Base-by-base conservation (phyloP, 2,329 filamentous ascomycete species). In the Xylariaceae sp. region DNA sequence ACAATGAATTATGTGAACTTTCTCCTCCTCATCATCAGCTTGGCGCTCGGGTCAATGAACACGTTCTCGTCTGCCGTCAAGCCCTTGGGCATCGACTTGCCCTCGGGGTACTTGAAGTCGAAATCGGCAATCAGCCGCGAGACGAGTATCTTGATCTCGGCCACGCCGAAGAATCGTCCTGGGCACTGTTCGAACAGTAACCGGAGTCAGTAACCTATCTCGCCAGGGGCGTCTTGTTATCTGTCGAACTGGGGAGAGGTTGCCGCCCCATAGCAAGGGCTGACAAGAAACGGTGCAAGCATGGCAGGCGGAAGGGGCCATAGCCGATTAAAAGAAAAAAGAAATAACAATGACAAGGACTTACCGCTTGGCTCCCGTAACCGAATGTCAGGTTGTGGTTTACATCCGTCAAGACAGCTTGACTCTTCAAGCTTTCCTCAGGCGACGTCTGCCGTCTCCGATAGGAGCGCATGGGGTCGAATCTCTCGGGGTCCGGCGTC, bases 11-110 rank as follows among this genome's bases (percentile, higher is more conserved):
- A 30, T 3, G 9, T 9, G 8, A 27, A 8, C 25, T 31, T 26
- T 17, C 33, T 27, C 17, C 15, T 33, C 19, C 33, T 27, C 37
- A 39, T 36, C 33, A 36, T 36, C 4, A 39, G 19, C 19, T 15
- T 39, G 11, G 33, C 24, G 2, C 7, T 12, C 3, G 40, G 40
- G 22, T 39, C 37, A 3, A 30, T 7, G 14, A 37, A 35, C 16
- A 39, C 29, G 19, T 37, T 37, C 15, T 39, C 34, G n/a, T 35
- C 29, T 2, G 37, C 33, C 25, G 30, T 29, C 24, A 39, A 19
- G 16, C 5, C 29, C 19, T 22, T 28, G 6, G 34, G 40, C 37
- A 13, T 31, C 12, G 23, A 12, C 19, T 37, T 33, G 13, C 31
- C 31, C n/a, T 33, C 31, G 3, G 27, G 22, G 12, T 15, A 33